Conservation (phyloP, 2,329 filamentous ascomycete genomes). For the Dothiorella sarmentorum region DNA sequence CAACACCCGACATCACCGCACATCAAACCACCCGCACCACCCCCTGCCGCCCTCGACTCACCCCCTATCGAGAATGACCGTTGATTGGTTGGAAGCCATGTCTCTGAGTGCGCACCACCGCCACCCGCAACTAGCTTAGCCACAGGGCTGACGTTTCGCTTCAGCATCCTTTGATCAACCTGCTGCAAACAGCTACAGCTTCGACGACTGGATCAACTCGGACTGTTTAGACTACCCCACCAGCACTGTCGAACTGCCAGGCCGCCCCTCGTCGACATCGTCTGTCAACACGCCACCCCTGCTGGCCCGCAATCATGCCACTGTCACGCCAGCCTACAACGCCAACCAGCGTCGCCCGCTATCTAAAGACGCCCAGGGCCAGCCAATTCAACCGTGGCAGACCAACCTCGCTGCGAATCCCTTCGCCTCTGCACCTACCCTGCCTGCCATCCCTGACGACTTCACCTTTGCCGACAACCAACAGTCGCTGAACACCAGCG, state of each 20-base stretch:
- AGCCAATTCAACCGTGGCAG: constrained; percentile 12
- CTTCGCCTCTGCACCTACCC: background rate
- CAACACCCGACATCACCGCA: constrained; percentile 10
- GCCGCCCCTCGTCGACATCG: constrained; percentile 14
- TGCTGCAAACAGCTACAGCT: constrained; percentile 17
- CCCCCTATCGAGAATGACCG: constrained; percentile 8
- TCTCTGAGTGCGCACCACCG: constrained; percentile 16
- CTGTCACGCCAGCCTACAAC: constrained; percentile 10
- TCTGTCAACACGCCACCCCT: constrained; percentile 17
- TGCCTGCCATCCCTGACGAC: constrained; percentile 15
- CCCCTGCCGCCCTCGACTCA: background rate
- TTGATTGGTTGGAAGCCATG: constrained; percentile 18
- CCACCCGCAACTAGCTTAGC: constrained; percentile 6
- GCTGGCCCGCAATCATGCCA: constrained; percentile 20
- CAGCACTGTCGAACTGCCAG: constrained; percentile 25
- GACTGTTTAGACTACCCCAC: constrained; percentile 30
- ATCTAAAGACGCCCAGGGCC: constrained; percentile 18
- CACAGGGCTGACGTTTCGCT: constrained; percentile 15
- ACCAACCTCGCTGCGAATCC: constrained; percentile 14
- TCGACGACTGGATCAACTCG: constrained; percentile 30
- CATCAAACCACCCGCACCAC: constrained; percentile 4
- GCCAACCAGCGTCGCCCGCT: constrained; percentile 2
- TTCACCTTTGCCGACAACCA: background rate
- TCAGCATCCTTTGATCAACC: constrained; percentile 17
- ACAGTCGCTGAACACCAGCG: background rate